Percentiles rank a stretch among this genome's conserved stretches.
These are phyloP conservation scores for Talaromyces nanjingensis DNA, from an alignment of 495 filamentous ascomycete genomes.

Conservation along the genomic window DNA sequence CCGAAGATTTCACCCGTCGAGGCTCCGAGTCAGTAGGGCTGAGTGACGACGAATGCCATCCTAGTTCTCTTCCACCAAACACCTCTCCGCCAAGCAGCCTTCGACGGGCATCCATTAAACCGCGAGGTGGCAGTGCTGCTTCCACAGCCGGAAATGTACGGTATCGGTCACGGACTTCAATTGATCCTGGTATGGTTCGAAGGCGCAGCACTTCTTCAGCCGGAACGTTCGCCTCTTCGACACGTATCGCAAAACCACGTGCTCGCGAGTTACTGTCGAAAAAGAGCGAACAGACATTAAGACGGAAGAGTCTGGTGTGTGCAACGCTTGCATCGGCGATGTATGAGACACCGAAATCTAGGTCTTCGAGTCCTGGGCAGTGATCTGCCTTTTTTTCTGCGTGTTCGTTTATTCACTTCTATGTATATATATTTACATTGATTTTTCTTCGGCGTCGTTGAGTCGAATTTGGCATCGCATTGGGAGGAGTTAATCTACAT, in stretches of 20 bases:
- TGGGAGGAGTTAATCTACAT: background rate
- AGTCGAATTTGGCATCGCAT: background rate
- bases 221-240: constrained; percentile 3
- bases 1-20: constrained; percentile 16
- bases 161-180: background rate
- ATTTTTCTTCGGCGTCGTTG: constrained; percentile 1
- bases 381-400: constrained; percentile 1
- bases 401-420: constrained; percentile 16
- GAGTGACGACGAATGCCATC: constrained; percentile 34
- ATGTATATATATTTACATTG: background rate
- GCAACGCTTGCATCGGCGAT: constrained; percentile 36
- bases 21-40: constrained; percentile 10
- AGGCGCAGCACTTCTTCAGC: constrained; percentile 9
- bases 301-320: constrained; percentile 40
- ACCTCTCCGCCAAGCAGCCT: constrained; percentile 22
- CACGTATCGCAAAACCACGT: constrained; percentile 35
- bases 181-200: constrained; percentile 1
- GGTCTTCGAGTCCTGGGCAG: background rate
- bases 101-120: constrained; percentile 19
- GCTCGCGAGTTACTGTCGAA: constrained; percentile 21
- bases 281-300: constrained; percentile 33
- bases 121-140: background rate
- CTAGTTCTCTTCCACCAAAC: constrained; percentile 34
- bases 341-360: constrained; percentile 15
- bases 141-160: background rate